phyloP scores from a whole-genome alignment of 2,329 filamentous ascomycete species.

The Paraconiothyrium sp. region DNA sequence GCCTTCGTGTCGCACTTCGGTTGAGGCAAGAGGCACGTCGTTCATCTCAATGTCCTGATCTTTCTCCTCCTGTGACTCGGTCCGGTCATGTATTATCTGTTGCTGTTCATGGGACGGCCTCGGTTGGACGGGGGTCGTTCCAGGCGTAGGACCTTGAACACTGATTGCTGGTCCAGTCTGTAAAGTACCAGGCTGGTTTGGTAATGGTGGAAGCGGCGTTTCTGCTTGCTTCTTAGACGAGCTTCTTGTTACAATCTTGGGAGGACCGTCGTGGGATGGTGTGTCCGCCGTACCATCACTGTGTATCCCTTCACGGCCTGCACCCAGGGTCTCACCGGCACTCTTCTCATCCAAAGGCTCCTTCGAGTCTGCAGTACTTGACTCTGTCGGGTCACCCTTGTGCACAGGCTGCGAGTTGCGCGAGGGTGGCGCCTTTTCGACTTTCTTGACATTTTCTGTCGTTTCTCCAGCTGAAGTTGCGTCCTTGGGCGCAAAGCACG shows the following conservation, averaged over 20 bases:
- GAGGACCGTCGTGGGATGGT: conserved; percentile 32
- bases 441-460: conserved; percentile 56
- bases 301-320: conserved; percentile 32
- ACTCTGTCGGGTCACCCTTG: conserved; percentile 54
- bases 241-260: conserved; percentile 43
- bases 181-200: conserved; percentile 41
- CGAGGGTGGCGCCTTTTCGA: conserved; percentile 47
- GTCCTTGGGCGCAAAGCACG: conserved; percentile 73
- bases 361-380: conserved; percentile 56
- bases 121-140: conserved; percentile 46
- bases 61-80: conserved; percentile 56
- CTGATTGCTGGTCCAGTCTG: conserved; percentile 52
- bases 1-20: conserved; percentile 59
- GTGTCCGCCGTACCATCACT: conserved; percentile 38
- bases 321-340: conserved; percentile 33
- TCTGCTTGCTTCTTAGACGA: conserved; percentile 46
- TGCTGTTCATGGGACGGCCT: conserved; percentile 50
- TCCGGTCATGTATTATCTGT: conserved; percentile 60
- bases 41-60: conserved; percentile 72
- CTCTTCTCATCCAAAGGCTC: conserved; percentile 58
- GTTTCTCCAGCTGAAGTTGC: conserved; percentile 55
- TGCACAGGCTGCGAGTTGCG: conserved; percentile 58
- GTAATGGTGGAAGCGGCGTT: conserved; percentile 38
- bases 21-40: conserved; percentile 64
- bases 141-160: conserved; percentile 58